phyloP scores from a whole-genome alignment of 371 early-diverging fungal species.

The Dinochytrium kinnereticum region DNA sequence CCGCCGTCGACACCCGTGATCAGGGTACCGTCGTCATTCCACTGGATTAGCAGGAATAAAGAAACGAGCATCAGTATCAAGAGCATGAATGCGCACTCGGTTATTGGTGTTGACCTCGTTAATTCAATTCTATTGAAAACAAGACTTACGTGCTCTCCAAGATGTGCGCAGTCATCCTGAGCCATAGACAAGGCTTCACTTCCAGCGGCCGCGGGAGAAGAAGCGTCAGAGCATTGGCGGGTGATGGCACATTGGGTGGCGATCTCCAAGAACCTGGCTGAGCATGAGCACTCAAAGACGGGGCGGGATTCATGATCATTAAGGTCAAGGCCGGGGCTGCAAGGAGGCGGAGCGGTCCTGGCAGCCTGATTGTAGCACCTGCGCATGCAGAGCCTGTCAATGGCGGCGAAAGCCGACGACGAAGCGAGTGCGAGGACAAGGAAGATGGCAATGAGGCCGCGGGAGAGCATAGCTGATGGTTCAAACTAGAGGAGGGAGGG shows the following conservation, averaged over 20 bases:
- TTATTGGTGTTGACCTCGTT: no score
- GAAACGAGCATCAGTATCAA: no score
- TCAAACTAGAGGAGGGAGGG: background rate
- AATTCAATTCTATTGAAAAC: no score
- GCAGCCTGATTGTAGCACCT: constrained; percentile 9
- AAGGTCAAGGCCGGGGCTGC: constrained; percentile 14
- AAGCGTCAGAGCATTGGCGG: background rate
- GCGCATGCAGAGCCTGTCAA: constrained; percentile 10
- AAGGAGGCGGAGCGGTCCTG: constrained; percentile 3
- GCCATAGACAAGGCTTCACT: background rate
- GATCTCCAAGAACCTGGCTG: background rate
- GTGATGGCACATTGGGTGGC: background rate
- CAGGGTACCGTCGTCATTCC: background rate
- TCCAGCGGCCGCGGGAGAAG: background rate
- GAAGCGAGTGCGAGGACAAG: background rate
- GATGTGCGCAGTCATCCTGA: constrained; percentile 4
- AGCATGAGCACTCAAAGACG: background rate
- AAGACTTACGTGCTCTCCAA: constrained; percentile 10
- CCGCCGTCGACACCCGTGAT: background rate
- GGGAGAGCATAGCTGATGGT: background rate
- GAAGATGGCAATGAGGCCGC: background rate
- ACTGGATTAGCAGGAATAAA: background rate
- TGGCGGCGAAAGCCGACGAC: background rate
- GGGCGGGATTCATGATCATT: background rate
- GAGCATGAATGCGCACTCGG: no score